Evolutionary conservation across 805 yeast species (phyloP).

Genomic region (Metschnikowia anglica): DNA sequence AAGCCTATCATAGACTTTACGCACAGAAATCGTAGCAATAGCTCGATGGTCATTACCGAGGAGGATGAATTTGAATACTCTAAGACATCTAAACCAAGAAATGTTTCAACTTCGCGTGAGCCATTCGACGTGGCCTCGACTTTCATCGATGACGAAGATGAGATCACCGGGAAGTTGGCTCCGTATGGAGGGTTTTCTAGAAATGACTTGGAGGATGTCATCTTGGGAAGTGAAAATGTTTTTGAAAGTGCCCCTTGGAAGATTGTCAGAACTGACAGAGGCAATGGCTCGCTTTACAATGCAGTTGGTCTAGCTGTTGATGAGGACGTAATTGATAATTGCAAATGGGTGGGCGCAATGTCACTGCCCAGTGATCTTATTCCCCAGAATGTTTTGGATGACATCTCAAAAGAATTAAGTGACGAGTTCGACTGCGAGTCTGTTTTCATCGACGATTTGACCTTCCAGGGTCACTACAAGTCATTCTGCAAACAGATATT

Average conservation of each 20-base stretch:
- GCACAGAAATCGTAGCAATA: slow-evolving; percentile 27
- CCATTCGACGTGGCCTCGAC: slow-evolving; percentile 16
- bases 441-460: slow-evolving; percentile 71
- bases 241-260: slow-evolving; percentile 70
- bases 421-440: slow-evolving; percentile 57
- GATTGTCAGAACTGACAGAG: slow-evolving; percentile 64
- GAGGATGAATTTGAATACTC: slow-evolving; percentile 23
- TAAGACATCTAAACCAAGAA: slow-evolving; percentile 1
- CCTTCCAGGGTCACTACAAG: slow-evolving; percentile 87
- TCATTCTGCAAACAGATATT: slow-evolving; percentile 90
- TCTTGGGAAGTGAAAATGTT: slow-evolving; percentile 42
- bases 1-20: slow-evolving; percentile 21
- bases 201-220: slow-evolving; percentile 51
- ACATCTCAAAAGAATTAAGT: slow-evolving; percentile 50
- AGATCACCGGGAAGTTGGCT: slow-evolving; percentile 37
- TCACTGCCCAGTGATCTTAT: slow-evolving; percentile 90
- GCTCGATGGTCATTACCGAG: slow-evolving; percentile 33
- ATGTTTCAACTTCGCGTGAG: slow-evolving; percentile 11
- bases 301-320: slow-evolving; percentile 66
- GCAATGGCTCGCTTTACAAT: slow-evolving; percentile 86
- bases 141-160: slow-evolving; percentile 18
- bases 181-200: slow-evolving; percentile 77
- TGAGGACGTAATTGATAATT: slow-evolving; percentile 33
- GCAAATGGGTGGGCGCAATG: slow-evolving; percentile 83
- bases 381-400: slow-evolving; percentile 52